A percentile compares a stretch with the other conserved stretches of the same genome.
phyloP scores from a whole-genome alignment of 345 rosid species.

The Bruguiera gymnorhiza region DNA sequence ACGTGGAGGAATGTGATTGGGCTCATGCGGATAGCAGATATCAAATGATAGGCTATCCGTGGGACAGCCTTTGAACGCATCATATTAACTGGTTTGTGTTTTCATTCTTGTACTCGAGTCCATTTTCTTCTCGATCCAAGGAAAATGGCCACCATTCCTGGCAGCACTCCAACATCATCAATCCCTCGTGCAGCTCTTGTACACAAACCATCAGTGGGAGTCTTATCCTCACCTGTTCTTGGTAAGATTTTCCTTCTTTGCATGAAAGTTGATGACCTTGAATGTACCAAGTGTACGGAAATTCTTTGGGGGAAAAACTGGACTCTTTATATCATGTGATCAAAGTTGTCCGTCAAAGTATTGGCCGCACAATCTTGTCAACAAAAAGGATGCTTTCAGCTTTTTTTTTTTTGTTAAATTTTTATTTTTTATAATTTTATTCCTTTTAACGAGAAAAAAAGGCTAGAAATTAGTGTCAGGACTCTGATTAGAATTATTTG shows the following conservation, averaged over 20 bases:
- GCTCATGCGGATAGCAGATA: constrained; percentile 47
- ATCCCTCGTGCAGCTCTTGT: constrained; percentile 43
- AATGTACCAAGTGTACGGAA: too few relatives aligned
- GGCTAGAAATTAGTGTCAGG: too few relatives aligned
- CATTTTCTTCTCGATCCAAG: constrained; percentile 12
- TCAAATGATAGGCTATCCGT: constrained; percentile 27
- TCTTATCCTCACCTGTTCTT: constrained; percentile 50
- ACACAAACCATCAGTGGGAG: constrained; percentile 35
- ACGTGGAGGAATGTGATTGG: constrained; percentile 68
- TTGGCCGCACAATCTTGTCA: not conserved
- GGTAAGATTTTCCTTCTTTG: constrained; percentile 36
- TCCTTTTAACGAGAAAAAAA: too few relatives aligned
- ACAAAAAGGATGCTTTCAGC: not conserved
- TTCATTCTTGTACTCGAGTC: too few relatives aligned
- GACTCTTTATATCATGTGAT: too few relatives aligned
- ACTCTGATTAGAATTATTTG: too few relatives aligned
- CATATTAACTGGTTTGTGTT: not conserved
- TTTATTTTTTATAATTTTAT: too few relatives aligned
- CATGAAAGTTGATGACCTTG: not conserved
- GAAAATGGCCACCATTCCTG: constrained; percentile 60
- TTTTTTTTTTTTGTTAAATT: not conserved
- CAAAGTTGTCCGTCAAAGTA: too few relatives aligned
- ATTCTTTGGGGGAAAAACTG: too few relatives aligned
- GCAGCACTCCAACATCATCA: constrained; percentile 45
- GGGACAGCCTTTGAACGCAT: constrained; percentile 8